Evolutionary conservation across 441 rosid genomes (phyloP), one percentile per base, ranked within the genome.

Genomic region (Populus hybrid): DNA sequence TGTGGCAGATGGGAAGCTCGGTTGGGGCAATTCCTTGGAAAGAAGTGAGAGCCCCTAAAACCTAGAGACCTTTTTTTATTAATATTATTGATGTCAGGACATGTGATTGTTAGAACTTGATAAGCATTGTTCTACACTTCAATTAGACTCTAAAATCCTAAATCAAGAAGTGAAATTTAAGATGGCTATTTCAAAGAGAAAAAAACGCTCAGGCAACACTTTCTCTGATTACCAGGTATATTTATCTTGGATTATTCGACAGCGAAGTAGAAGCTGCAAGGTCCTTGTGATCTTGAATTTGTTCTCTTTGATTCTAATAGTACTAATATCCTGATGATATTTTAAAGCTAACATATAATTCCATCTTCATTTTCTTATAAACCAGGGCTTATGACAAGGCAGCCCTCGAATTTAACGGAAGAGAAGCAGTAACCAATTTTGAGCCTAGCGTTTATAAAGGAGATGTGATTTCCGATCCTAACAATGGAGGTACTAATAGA

Each of bases 1-100:
- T 90, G 94, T 79, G 97, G 98, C 67, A 85, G 91, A 71, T 91
- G 94, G 93, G 97, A 93, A 82, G 94, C 98, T 26, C 83, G 92
- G 77, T 91, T 93, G 92, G 97, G 94, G 20, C 97, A 91, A 77
- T 89, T 92, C 77, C 95, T 87, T 73, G 94, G 95, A 78, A 92
- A 92, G 79, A 93, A 89, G 99, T 95, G 87, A 95, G 95, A 14
- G 69, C 28, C 59, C 74, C 70, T 20, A 57, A 32, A 42, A 38
- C 20, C 57, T n/a, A 18, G 3, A 64, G 8, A 26, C 10, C 3
- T 65, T 10, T 21, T 23, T 7, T 63, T 21, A 2, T 28, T 28
- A 28, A 2, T 26, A 26, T 6, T 0, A 12, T 24, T 65, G 21
- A 68, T 8, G 4, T 7, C 9, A 68, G 71, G 46, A 35, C 40